Percentiles rank a stretch among this genome's conserved stretches.
These are phyloP conservation scores for Heliamphora pulchella DNA, from an alignment of 179 eudicot genomes.

Conservation along the genomic window DNA sequence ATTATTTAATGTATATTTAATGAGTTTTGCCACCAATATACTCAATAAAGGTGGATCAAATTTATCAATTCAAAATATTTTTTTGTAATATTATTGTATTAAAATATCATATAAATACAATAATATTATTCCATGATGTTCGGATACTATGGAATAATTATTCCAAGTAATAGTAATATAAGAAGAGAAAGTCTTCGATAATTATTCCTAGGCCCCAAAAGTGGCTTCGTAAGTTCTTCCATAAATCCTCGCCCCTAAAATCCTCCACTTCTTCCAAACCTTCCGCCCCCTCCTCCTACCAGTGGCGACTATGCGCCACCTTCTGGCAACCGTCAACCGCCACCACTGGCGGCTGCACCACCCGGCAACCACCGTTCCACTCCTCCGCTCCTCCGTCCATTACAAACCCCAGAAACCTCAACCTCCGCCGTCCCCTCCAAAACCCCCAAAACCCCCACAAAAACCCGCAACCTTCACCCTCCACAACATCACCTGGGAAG, in stretches of 20 bases:
- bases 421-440: slow-evolving; percentile 51
- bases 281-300: slow-evolving; percentile 3
- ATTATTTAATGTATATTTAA: too few relatives aligned
- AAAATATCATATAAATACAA: too few relatives aligned
- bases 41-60: too few relatives aligned
- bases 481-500: slow-evolving; percentile 68
- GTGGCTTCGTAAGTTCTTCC: too few relatives aligned
- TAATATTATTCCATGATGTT: too few relatives aligned
- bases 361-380: not conserved
- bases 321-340: slow-evolving; percentile 21
- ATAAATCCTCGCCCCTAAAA: not conserved
- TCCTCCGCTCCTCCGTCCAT: slow-evolving; percentile 33
- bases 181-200: too few relatives aligned
- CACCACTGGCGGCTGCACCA: slow-evolving; percentile 14
- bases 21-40: too few relatives aligned
- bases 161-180: too few relatives aligned
- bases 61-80: too few relatives aligned
- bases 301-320: slow-evolving; percentile 25
- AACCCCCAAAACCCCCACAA: slow-evolving; percentile 77
- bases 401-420: slow-evolving; percentile 45
- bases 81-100: too few relatives aligned
- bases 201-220: too few relatives aligned
- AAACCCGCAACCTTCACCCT: slow-evolving; percentile 44
- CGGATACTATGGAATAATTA: too few relatives aligned
- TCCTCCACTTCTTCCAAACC: slow-evolving; percentile 5